Evolutionary conservation across 2,329 filamentous ascomycete species (phyloP), one percentile per base, ranked within the genome.

Genomic region (Cladosporium sp.): DNA sequence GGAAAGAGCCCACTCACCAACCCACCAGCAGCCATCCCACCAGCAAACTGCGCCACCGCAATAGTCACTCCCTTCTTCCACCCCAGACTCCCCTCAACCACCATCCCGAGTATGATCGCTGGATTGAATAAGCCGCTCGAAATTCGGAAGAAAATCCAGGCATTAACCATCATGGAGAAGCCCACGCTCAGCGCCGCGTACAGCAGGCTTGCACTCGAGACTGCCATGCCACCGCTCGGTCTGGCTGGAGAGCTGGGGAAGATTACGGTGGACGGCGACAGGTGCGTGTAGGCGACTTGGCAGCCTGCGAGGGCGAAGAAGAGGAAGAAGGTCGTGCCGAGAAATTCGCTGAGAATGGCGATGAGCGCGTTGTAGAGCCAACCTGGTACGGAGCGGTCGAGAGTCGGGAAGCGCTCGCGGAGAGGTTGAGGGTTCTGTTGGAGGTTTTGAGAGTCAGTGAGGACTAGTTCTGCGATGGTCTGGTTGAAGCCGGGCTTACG

Each of bases 201-300:
- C 18, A 74, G 66, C 35, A 75, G 69, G 0, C 72, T 74, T 37
- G 71, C 70, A 0, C 73, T 72, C 16, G 46, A 75, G 62, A 11
- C 69, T 62, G 57, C 66, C 69, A 31, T 67, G 67, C 12, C 14
- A 14, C 21, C 56, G 63, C 14, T 65, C 3, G 40, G 14, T 28
- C 40, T 59, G 8, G 21, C 31, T 1, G 67, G 31, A 4, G 49
- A 29, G 14, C 21, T 18, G 2, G 60, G 14, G 2, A 52, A 66
- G 28, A 46, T 62, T 0, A 69, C 65, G 16, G 66, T 66, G 5
- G 71, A 67, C 28, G 71, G 71, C 0, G 71, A 67, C 12, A 72
- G 69, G 3, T 74, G 62, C 1, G 84, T 83, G 6, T 79, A 80
- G 52, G 82, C 76, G 33, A 82, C 78, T 69, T 83, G 59, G 28